Percentiles rank a stretch among this genome's conserved stretches.
These are phyloP conservation scores for Apophysomyces ossiformis DNA, from an alignment of 371 early-diverging fungal genomes.

Conservation along the genomic window DNA sequence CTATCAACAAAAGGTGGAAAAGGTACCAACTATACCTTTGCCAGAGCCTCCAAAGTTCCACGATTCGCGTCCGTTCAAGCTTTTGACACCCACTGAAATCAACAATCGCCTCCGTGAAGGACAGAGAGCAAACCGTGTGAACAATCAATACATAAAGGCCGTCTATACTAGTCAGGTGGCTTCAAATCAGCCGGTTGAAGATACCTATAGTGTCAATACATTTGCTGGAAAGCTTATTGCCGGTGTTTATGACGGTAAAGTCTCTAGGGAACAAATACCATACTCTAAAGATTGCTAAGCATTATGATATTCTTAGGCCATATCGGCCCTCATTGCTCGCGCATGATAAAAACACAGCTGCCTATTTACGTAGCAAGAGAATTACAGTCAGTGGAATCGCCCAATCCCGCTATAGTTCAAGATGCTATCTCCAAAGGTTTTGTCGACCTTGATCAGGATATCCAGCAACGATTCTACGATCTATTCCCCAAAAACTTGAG, in stretches of 20 bases:
- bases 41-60: constrained; percentile 17
- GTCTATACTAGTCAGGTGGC: constrained; percentile 45
- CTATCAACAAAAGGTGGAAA: constrained; percentile 1
- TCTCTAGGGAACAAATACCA: neutral
- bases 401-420: constrained; percentile 14
- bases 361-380: constrained; percentile 53
- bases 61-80: constrained; percentile 41
- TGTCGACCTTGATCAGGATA: constrained; percentile 58
- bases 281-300: neutral
- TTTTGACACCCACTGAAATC: constrained; percentile 35
- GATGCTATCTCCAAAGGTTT: constrained; percentile 59
- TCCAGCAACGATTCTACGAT: constrained; percentile 62
- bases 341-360: constrained; percentile 40
- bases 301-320: constrained; percentile 31
- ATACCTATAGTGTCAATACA: constrained; percentile 44
- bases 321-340: constrained; percentile 47
- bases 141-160: constrained; percentile 28
- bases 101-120: constrained; percentile 35
- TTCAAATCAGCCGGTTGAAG: constrained; percentile 54
- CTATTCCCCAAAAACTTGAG: constrained; percentile 42
- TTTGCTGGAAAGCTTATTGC: constrained; percentile 38
- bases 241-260: constrained; percentile 55
- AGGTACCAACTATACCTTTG: neutral
- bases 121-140: constrained; percentile 29
- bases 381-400: constrained; percentile 13